A percentile compares a stretch with the other conserved stretches of the same genome.
phyloP scores from a whole-genome alignment of 208 protist species.

The Endotrypanum monterogeii region DNA sequence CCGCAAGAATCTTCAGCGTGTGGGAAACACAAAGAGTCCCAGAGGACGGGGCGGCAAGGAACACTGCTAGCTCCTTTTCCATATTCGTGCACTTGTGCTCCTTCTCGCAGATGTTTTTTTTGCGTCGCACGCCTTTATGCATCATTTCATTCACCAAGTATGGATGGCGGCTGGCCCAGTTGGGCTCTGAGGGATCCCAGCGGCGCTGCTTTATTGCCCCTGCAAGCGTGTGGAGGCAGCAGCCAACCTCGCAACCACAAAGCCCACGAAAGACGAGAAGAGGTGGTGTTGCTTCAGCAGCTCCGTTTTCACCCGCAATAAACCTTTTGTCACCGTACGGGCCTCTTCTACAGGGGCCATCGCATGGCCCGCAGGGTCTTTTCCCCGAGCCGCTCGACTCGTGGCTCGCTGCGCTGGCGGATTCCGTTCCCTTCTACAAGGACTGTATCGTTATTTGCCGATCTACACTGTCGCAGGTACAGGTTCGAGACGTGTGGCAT shows the following conservation, averaged over 20 bases:
- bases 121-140: neutral
- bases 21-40: neutral
- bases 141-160: neutral
- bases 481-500: conserved; percentile 29
- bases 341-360: conserved; percentile 52
- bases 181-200: neutral
- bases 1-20: neutral
- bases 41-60: neutral
- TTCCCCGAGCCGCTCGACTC: conserved; percentile 72
- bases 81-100: neutral
- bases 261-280: neutral
- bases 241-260: neutral
- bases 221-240: neutral
- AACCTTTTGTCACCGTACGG: conserved; percentile 48
- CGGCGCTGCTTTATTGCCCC: neutral
- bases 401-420: conserved; percentile 72
- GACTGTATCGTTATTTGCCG: conserved; percentile 68
- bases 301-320: neutral
- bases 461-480: conserved; percentile 31
- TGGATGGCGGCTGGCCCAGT: neutral
- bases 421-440: conserved; percentile 79
- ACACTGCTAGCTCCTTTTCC: neutral
- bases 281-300: neutral
- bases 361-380: conserved; percentile 34
- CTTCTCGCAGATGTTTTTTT: neutral